phyloP scores from a whole-genome alignment of 192 early-diverging fungal species.

The Backusella liffmaniae region DNA sequence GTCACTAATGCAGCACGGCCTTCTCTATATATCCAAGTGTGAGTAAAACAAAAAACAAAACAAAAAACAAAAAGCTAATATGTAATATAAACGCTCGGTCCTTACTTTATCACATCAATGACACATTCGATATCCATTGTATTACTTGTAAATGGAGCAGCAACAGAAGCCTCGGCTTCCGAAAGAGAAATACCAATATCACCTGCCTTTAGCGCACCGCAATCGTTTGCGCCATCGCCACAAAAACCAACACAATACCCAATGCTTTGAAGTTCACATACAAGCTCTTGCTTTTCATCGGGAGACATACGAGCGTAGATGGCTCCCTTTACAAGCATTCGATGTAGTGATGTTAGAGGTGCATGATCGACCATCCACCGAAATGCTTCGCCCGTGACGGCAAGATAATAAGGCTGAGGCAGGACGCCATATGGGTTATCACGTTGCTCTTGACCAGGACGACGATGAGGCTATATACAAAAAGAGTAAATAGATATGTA shows the following conservation, averaged over 20 bases:
- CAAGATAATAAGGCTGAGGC: slow-evolving; percentile 63
- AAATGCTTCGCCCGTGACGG: slow-evolving; percentile 96
- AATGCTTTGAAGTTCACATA: slow-evolving; percentile 84
- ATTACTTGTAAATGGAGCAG: slow-evolving; percentile 94
- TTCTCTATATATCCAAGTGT: slow-evolving; percentile 52
- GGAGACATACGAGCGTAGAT: slow-evolving; percentile 99
- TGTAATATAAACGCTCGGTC: background rate
- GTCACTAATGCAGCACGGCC: slow-evolving; percentile 96
- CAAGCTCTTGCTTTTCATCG: slow-evolving; percentile 95
- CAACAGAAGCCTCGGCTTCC: slow-evolving; percentile 97
- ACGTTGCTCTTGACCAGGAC: background rate
- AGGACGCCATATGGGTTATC: background rate
- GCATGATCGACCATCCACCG: slow-evolving; percentile 90
- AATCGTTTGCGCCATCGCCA: slow-evolving; percentile 99
- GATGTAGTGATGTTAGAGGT: slow-evolving; percentile 53
- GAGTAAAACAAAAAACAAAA: background rate
- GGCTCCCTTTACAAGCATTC: slow-evolving; percentile 88
- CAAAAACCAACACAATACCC: slow-evolving; percentile 97
- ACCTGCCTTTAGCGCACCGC: slow-evolving; percentile 92
- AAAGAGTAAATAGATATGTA: slow-evolving; percentile 7
- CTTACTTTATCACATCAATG: slow-evolving; percentile 77
- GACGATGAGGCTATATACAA: slow-evolving; percentile 1
- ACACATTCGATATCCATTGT: slow-evolving; percentile 92
- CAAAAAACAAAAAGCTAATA: background rate
- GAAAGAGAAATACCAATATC: slow-evolving; percentile 96